phyloP scores from a whole-genome alignment of 2,329 filamentous ascomycete species.

The Mycosphaerella arachidis region DNA sequence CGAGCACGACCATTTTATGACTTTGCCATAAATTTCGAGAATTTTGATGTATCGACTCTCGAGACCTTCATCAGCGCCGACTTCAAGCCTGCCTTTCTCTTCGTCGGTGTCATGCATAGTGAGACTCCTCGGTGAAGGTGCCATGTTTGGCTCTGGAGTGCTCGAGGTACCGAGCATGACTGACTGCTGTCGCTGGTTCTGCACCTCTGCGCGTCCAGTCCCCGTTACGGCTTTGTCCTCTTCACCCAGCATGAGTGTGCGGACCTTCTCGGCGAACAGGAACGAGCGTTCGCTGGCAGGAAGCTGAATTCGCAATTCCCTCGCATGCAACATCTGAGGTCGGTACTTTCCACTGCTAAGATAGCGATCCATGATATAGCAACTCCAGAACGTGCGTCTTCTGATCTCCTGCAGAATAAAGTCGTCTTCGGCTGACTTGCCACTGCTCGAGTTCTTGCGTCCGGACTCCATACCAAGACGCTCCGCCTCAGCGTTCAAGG shows the following conservation, averaged over 20 bases:
- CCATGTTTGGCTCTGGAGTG: slow-evolving; percentile 18
- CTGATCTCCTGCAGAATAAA: slow-evolving; percentile 60
- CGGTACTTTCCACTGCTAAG: slow-evolving; percentile 61
- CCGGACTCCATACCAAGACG: slow-evolving; percentile 32
- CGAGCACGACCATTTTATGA: slow-evolving; percentile 56
- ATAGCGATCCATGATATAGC: slow-evolving; percentile 67
- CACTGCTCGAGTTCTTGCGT: slow-evolving; percentile 24
- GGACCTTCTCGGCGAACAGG: slow-evolving; percentile 56
- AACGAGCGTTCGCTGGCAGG: slow-evolving; percentile 65
- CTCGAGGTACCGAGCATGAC: slow-evolving; percentile 27
- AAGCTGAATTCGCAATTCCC: slow-evolving; percentile 61
- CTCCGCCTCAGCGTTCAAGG: slow-evolving; percentile 37
- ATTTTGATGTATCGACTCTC: slow-evolving; percentile 51
- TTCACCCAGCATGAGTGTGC: slow-evolving; percentile 47
- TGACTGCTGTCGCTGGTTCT: slow-evolving; percentile 46
- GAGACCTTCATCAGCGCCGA: slow-evolving; percentile 46
- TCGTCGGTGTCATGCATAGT: slow-evolving; percentile 27
- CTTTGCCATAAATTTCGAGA: slow-evolving; percentile 52
- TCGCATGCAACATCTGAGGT: slow-evolving; percentile 54
- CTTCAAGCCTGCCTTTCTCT: slow-evolving; percentile 49
- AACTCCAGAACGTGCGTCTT: slow-evolving; percentile 69
- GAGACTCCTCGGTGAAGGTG: slow-evolving; percentile 17
- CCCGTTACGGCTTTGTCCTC: slow-evolving; percentile 35
- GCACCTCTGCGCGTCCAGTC: slow-evolving; percentile 37
- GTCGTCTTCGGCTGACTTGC: slow-evolving; percentile 31